Evolutionary conservation across 1,139 yeast species (phyloP).

Genomic region (Casaregolazyma lundiana): DNA sequence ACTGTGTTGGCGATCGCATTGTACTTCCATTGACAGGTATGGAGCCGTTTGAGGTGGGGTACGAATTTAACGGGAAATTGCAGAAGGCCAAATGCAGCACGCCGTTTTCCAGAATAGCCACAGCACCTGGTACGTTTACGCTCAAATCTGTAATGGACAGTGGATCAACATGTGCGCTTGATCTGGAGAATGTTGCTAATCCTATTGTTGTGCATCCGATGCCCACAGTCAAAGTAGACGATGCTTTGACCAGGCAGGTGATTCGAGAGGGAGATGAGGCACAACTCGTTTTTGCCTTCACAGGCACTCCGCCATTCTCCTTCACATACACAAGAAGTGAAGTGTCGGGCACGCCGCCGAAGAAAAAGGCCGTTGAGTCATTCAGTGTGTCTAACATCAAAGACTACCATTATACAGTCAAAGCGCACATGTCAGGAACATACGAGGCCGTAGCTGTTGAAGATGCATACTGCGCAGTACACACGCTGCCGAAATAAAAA

Average conservation of each 20-base stretch:
- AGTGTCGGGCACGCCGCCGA: conserved; percentile 32
- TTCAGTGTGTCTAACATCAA: conserved; percentile 68
- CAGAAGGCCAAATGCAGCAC: conserved; percentile 58
- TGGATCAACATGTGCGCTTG: conserved; percentile 67
- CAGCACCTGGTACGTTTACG: conserved; percentile 68
- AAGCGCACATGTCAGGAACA: conserved; percentile 84
- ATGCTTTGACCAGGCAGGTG: conserved; percentile 71
- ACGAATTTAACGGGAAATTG: conserved; percentile 61
- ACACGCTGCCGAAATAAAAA: neutral
- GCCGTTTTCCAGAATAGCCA: conserved; percentile 67
- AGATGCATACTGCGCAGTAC: conserved; percentile 69
- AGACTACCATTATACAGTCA: conserved; percentile 61
- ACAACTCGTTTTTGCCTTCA: conserved; percentile 47
- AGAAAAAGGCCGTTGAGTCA: conserved; percentile 63
- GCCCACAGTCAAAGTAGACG: conserved; percentile 86
- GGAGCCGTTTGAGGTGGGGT: conserved; percentile 72
- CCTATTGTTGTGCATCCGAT: conserved; percentile 61
- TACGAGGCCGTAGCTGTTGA: conserved; percentile 86
- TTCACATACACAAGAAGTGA: conserved; percentile 53
- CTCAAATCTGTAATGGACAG: conserved; percentile 73
- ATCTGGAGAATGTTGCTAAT: conserved; percentile 45
- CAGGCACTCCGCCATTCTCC: conserved; percentile 47
- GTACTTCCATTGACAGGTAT: conserved; percentile 71
- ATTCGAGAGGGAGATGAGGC: conserved; percentile 76
- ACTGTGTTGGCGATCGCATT: conserved; percentile 91